These are phyloP conservation scores for Tulasnella sp. DNA, from an alignment of 768 basidiomycete species.

Conservation along the genomic window DNA sequence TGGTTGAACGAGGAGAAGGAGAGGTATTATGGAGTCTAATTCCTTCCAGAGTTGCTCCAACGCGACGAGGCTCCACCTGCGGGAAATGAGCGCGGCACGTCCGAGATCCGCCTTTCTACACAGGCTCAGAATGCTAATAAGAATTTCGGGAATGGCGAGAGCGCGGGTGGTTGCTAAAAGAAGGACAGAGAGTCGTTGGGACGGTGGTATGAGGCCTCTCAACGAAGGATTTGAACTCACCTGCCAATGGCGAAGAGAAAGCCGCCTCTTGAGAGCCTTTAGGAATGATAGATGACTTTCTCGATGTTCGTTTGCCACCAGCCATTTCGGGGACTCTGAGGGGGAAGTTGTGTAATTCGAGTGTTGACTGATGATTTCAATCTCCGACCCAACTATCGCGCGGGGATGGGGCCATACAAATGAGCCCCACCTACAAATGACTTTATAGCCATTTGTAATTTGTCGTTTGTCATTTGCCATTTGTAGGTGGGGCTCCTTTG, in stretches of 20 bases:
- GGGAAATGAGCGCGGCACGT: neutral
- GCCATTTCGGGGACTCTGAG: neutral
- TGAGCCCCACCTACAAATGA: too few species aligned
- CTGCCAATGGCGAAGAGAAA: neutral
- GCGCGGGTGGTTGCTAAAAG: neutral
- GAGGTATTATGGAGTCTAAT: neutral
- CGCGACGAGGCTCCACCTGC: neutral
- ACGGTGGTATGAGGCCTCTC: neutral
- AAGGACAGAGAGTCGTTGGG: neutral
- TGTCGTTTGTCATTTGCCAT: too few species aligned
- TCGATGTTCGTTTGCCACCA: neutral
- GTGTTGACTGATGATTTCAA: too few species aligned
- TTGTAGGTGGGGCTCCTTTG: too few species aligned
- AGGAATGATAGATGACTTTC: neutral
- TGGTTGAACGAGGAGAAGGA: neutral
- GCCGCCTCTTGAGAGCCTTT: neutral
- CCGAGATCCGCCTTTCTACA: neutral
- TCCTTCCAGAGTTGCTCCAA: slow-evolving; percentile 2
- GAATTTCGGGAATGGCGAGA: neutral
- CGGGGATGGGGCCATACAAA: too few species aligned
- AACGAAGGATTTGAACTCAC: neutral
- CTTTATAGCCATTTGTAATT: too few species aligned
- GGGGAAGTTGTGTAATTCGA: too few species aligned
- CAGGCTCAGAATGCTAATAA: neutral
- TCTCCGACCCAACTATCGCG: too few species aligned